Evolutionary conservation across 2,329 filamentous ascomycete species (phyloP), one percentile per base, ranked within the genome.

Genomic region (Stachybotrys chartarum): DNA sequence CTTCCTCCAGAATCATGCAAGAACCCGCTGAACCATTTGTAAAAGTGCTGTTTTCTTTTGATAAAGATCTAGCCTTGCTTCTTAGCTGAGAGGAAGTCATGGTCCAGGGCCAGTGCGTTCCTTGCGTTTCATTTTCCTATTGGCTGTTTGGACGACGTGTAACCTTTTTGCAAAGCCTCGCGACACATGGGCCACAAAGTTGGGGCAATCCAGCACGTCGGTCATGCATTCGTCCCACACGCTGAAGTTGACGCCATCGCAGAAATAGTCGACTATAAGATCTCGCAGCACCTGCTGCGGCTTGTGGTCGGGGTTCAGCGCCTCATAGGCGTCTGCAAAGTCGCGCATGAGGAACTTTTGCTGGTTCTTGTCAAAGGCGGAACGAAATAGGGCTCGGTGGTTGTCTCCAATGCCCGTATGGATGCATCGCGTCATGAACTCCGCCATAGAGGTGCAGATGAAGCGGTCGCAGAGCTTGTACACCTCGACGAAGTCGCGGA

Each of bases 401-500:
- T 66, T 64, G 54, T 71, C 65, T 4, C 60, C 60, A 11, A 71
- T 69, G 48, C 62, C 59, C 5, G 62, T 61, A 45, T 64, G 54
- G 51, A 71, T 68, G 54, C 66, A 71, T 8, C 58, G 52, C n/a
- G 59, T 49, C 30, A 72, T 66, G 30, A 65, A 71, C 0, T 58
- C 55, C 3, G 59, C 64, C 63, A 72, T 70, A 4, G 54, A 42
- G 1, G 55, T 53, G 54, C 68, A 69, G 14, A 71, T 54, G 53
- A 72, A 72, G 12, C 68, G 64, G 45, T 72, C 70, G 54, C 70
- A 71, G 10, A 72, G 64, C 59, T 71, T 72, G 57, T 65, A 70
- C 4, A 72, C 70, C 50, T 72, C 69, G 35, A 72, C 55, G 17
- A 61, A 69, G 53, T 72, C 70, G 14, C 62, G 56, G 24, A 72